These are phyloP conservation scores for Crotalaria pallida DNA, from an alignment of 306 rosid genomes.

Conservation along the genomic window DNA sequence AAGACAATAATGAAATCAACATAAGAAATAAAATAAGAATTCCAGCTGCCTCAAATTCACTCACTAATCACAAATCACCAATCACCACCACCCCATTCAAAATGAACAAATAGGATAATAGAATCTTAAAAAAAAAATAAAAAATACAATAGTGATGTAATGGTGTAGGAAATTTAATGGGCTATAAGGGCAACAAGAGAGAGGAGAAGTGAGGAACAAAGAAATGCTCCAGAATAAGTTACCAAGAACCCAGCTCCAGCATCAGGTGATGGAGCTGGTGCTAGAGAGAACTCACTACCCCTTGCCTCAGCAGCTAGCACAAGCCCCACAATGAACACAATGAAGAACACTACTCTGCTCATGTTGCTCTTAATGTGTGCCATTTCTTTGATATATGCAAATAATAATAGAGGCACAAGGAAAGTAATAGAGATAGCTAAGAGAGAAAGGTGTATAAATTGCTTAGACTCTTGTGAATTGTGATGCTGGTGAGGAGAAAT, in stretches of 20 bases:
- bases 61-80: not conserved
- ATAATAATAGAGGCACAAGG: not conserved
- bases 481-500: not conserved
- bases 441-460: not conserved
- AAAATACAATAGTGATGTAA: not conserved
- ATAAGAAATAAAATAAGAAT: not conserved
- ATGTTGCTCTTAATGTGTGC: not conserved
- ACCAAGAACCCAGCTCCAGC: slow-evolving; percentile 36
- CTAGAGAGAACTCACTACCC: not conserved
- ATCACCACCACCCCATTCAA: not conserved
- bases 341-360: slow-evolving; percentile 9
- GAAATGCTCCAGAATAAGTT: slow-evolving; percentile 7
- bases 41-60: not conserved
- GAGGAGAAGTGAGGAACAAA: slow-evolving; percentile 19
- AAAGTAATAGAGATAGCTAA: not conserved
- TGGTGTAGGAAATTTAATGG: slow-evolving; percentile 11
- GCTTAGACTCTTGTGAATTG: not conserved
- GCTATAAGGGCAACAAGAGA: slow-evolving; percentile 20
- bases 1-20: not conserved
- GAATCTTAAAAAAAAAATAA: not conserved
- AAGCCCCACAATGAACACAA: slow-evolving; percentile 19
- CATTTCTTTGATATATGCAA: slow-evolving; percentile 2
- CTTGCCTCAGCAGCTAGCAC: slow-evolving; percentile 7
- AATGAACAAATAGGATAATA: not conserved
- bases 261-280: slow-evolving; percentile 20